Conservation (phyloP, 176 grass and related monocot species). For the Phoenix roebelenii region DNA sequence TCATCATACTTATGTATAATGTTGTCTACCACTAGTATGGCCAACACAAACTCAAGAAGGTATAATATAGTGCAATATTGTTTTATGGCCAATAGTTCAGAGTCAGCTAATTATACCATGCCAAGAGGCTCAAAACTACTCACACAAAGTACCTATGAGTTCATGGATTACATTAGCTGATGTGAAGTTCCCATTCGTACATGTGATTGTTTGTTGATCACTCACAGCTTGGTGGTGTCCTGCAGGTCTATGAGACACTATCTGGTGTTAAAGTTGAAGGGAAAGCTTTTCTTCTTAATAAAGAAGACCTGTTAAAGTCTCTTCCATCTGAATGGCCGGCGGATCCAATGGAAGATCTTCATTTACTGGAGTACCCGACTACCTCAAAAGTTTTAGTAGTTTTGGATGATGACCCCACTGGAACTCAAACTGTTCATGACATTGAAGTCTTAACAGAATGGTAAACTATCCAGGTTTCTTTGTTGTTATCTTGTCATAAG, state of each 20-base stretch:
- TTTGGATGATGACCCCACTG: slow-evolving; percentile 94
- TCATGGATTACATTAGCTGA: no score
- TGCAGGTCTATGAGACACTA: slow-evolving; percentile 86
- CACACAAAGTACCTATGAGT: no score
- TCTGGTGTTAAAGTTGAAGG: slow-evolving; percentile 94
- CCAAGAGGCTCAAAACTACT: no score
- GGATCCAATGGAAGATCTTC: slow-evolving; percentile 55
- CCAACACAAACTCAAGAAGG: no score
- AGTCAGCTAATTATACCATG: no score
- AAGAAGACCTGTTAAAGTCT: slow-evolving; percentile 54
- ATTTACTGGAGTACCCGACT: slow-evolving; percentile 35
- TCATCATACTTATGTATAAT: no score
- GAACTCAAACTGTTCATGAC: slow-evolving; percentile 95
- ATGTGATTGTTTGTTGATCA: no score
- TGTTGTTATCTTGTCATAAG: background rate
- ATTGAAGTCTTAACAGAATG: slow-evolving; percentile 98
- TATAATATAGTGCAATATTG: no score
- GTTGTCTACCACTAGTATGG: no score
- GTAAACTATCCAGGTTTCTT: slow-evolving; percentile 20
- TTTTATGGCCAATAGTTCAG: no score
- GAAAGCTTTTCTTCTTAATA: slow-evolving; percentile 47
- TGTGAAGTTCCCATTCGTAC: no score
- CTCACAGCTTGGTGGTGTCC: background rate
- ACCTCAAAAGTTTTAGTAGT: slow-evolving; percentile 78
- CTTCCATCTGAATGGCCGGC: slow-evolving; percentile 76